phyloP scores from a whole-genome alignment of 1,284 basidiomycete genomes.

The Tylopilus orsonianus region DNA sequence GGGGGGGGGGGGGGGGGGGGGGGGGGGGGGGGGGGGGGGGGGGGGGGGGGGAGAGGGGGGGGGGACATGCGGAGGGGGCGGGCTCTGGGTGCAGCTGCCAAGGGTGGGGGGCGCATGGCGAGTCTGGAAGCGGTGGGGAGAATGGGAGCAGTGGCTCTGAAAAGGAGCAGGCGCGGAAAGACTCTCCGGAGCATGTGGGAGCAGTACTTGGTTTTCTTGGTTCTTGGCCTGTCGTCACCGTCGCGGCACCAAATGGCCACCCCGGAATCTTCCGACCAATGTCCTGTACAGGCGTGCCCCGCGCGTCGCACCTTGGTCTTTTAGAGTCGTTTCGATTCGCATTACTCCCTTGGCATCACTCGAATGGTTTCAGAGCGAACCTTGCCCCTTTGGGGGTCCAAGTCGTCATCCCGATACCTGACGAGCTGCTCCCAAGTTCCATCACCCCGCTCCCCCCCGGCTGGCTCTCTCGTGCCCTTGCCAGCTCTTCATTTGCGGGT shows the following conservation, averaged over 20 bases:
- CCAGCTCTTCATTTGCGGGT: neutral
- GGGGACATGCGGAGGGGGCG: conserved; percentile 53
- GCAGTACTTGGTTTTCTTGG: too few relatives aligned
- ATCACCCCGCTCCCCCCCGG: neutral
- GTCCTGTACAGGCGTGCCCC: conserved; percentile 23
- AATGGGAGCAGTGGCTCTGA: conserved; percentile 40
- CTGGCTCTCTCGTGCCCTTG: neutral
- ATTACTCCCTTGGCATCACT: too few relatives aligned
- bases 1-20: conserved; percentile 36
- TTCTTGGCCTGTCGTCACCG: neutral
- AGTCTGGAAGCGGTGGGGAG: conserved; percentile 42
- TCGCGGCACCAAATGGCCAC: neutral
- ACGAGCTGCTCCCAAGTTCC: neutral
- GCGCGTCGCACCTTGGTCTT: too few relatives aligned
- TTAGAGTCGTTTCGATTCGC: too few relatives aligned
- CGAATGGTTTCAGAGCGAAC: conserved; percentile 4
- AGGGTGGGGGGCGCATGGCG: conserved; percentile 15
- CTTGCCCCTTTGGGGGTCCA: too few relatives aligned
- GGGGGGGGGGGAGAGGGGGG: conserved; percentile 38
- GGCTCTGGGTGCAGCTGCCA: conserved; percentile 27
- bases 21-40: conserved; percentile 50
- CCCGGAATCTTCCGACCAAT: conserved; percentile 13
- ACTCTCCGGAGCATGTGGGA: conserved; percentile 26
- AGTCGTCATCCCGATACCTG: neutral
- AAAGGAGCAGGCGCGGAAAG: conserved; percentile 30